Conservation (phyloP, 805 yeast genomes). For the Cephaloascus albidus region DNA sequence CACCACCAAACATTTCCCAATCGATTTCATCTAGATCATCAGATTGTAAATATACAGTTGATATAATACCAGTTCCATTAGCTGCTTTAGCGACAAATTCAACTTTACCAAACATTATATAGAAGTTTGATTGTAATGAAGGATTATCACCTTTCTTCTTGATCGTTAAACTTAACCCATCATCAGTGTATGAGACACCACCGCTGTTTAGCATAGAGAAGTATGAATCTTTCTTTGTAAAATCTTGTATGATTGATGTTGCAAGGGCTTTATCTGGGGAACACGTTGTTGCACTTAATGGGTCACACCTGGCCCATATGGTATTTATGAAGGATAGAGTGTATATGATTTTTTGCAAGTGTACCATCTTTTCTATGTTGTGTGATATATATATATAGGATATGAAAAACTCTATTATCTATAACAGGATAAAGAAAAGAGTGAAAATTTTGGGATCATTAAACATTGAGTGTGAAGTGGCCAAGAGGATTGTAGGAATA, state of each 20-base stretch:
- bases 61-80: slow-evolving; percentile 71
- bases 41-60: slow-evolving; percentile 70
- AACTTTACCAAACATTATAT: slow-evolving; percentile 82
- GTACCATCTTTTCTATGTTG: too few relatives aligned
- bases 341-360: too few relatives aligned
- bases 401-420: too few relatives aligned
- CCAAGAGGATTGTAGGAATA: too few relatives aligned
- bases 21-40: slow-evolving; percentile 91
- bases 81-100: slow-evolving; percentile 70
- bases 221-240: slow-evolving; percentile 33
- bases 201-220: slow-evolving; percentile 32
- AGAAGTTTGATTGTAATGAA: slow-evolving; percentile 64
- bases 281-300: slow-evolving; percentile 13
- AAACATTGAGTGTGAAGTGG: too few relatives aligned
- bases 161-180: slow-evolving; percentile 56
- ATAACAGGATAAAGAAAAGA: too few relatives aligned
- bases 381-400: too few relatives aligned
- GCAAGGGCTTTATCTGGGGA: slow-evolving; percentile 52
- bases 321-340: too few relatives aligned
- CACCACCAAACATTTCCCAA: slow-evolving; percentile 81
- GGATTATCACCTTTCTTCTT: slow-evolving; percentile 68
- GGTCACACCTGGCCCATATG: slow-evolving; percentile 12
- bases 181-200: slow-evolving; percentile 26
- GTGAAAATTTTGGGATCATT: too few relatives aligned
- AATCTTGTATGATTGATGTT: slow-evolving; percentile 40